phyloP scores from a whole-genome alignment of 257 asterid genomes.

The Plantago elongata region DNA sequence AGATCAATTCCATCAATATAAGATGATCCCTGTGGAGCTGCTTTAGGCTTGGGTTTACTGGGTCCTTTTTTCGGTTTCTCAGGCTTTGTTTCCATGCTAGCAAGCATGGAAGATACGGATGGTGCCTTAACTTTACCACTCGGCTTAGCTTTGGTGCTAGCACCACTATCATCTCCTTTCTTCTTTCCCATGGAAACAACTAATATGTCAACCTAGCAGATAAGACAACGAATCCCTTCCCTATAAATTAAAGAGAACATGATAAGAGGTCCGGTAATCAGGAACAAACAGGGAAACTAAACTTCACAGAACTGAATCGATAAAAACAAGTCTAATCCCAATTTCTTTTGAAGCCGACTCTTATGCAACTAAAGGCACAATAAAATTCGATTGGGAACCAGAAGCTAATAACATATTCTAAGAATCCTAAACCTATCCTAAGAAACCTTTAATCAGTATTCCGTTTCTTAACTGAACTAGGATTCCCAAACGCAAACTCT shows the following conservation, averaged over 20 bases:
- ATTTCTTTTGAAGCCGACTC: too few species aligned
- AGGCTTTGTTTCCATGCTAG: conserved; percentile 54
- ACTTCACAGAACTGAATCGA: too few species aligned
- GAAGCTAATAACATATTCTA: too few species aligned
- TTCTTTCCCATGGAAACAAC: conserved; percentile 53
- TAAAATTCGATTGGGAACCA: too few species aligned
- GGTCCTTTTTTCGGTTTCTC: conserved; percentile 58
- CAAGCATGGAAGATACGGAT: conserved; percentile 61
- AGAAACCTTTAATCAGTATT: too few species aligned
- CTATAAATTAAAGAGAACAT: not conserved
- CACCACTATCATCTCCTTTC: conserved; percentile 48
- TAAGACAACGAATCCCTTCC: not conserved
- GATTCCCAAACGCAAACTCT: too few species aligned
- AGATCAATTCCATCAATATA: conserved; percentile 52
- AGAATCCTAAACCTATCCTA: too few species aligned
- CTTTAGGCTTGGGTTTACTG: conserved; percentile 44
- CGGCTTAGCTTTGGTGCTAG: conserved; percentile 42
- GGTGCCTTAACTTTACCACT: conserved; percentile 45
- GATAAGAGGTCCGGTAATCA: not conserved
- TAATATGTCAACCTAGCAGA: conserved; percentile 3
- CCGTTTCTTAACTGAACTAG: too few species aligned
- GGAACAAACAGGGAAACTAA: not conserved
- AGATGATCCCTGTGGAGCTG: conserved; percentile 38
- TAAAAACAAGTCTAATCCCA: too few species aligned
- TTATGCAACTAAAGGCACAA: too few species aligned